These are phyloP conservation scores for Cercospora beticola DNA, from an alignment of 2,329 filamentous ascomycete genomes.

Conservation along the genomic window DNA sequence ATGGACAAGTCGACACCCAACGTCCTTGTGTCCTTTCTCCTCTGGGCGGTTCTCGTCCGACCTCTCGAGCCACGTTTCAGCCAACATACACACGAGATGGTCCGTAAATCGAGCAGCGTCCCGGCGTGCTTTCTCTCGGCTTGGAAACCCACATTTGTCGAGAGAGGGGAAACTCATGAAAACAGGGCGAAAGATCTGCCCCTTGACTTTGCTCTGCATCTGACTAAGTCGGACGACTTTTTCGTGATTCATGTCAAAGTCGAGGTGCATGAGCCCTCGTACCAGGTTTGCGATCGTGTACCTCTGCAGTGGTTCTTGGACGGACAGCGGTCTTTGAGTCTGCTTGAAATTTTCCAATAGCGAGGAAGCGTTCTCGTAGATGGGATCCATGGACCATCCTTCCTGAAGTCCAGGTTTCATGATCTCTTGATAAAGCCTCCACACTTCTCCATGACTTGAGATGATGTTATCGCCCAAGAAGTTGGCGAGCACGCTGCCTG, in stretches of 20 bases:
- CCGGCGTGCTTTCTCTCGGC: slow-evolving; percentile 6
- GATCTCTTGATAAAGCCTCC: slow-evolving; percentile 1
- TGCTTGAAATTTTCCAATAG: not conserved
- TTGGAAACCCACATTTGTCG: not conserved
- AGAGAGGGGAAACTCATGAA: slow-evolving; percentile 13
- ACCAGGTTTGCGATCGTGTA: slow-evolving; percentile 9
- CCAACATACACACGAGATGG: not conserved
- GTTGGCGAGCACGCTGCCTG: slow-evolving; percentile 9
- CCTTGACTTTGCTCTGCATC: slow-evolving; percentile 7
- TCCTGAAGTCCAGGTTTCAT: slow-evolving; percentile 13
- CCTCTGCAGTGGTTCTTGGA: not conserved
- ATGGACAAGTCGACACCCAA: not conserved
- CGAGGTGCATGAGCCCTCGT: not conserved
- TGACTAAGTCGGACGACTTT: not conserved
- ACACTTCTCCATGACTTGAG: slow-evolving; percentile 4
- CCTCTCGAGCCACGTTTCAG: not conserved
- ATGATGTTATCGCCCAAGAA: slow-evolving; percentile 17
- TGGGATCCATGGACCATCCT: not conserved
- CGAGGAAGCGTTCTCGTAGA: not conserved
- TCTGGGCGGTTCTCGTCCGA: not conserved
- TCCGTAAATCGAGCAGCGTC: slow-evolving; percentile 9
- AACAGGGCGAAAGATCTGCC: slow-evolving; percentile 8
- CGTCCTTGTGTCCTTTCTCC: not conserved
- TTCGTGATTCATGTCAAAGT: slow-evolving; percentile 5
- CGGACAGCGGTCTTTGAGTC: not conserved